phyloP scores from a whole-genome alignment of 305 asterid genomes.

The Solanum hybrid region DNA sequence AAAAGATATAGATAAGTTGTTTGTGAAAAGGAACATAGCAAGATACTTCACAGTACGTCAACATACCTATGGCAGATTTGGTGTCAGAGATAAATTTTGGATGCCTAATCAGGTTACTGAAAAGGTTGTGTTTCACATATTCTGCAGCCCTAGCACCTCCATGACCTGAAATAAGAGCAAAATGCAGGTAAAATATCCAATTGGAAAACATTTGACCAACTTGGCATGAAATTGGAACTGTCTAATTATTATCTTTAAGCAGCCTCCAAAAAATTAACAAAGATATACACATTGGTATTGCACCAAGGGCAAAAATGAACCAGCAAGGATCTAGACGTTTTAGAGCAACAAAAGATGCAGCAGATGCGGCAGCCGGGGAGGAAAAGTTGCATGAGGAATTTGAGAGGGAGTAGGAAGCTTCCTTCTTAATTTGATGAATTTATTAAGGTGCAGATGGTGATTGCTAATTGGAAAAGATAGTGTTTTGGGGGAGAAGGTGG shows the following conservation, averaged over 20 bases:
- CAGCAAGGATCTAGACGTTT: not conserved
- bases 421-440: not conserved
- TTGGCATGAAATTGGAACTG: not conserved
- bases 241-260: not conserved
- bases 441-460: not conserved
- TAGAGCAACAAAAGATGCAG: not conserved
- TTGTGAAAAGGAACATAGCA: not conserved
- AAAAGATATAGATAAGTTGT: not conserved
- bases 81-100: conserved; percentile 82
- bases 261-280: not conserved
- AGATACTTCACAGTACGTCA: not conserved
- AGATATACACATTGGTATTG: not conserved
- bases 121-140: conserved; percentile 72
- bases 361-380: not conserved
- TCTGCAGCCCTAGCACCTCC: conserved; percentile 94
- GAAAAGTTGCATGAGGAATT: not conserved
- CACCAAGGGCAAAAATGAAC: not conserved
- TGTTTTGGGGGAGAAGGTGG: not conserved
- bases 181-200: not conserved
- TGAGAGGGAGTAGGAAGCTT: not conserved
- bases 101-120: conserved; percentile 73
- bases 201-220: not conserved
- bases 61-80: conserved; percentile 63
- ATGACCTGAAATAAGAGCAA: conserved; percentile 42
- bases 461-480: not conserved